Base-by-base conservation (phyloP, 345 rosid genomes). In the Cardiospermum halicacabum region DNA sequence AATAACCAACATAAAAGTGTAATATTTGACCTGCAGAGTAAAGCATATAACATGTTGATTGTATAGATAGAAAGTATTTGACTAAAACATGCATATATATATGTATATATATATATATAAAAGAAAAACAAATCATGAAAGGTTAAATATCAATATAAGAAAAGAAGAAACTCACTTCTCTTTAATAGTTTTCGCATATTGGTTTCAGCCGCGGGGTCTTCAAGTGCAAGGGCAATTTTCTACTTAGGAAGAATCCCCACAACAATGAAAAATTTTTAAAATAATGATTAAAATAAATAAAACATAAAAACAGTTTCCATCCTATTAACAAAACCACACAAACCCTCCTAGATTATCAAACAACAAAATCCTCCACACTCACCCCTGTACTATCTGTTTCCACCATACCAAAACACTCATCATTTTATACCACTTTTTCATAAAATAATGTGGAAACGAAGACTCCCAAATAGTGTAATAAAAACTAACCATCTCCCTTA, bases 201-300 rank as follows among this genome's bases (percentile, higher is more conserved):
- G 63, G 85, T 54, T 9, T 91, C 97, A 3, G 96, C 96, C 67
- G 96, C 84, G 22, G 92, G 91, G 76, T 95, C 92, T 34, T 89
- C 86, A 18, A 97, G 97, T 62, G 64, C 90, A 60, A 95, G 84
- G 71, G 89, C 87, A 79, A 95, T 91, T 75, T 89, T 91, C 76
- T 95, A 97, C 85, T 86, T 84, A 19, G 83, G 79, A 65, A 91
- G 78, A 71, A 91, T 60, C 54, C 91, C 97, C 43, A 95, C 63
- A 19, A 96, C 97, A 2, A 85, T 78, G 75, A 84, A 89, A 59
- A 82, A 95, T 56, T 95, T 91, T 60, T 24, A 18, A 34, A 37
- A 47, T 7, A 37, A 45, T 36, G 43, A 27, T 39, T 7, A 45
- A 25, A 51, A 62, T 30, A 26, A 5, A 53, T 30, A 39, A 53